Evolutionary conservation across 2,329 filamentous ascomycete species (phyloP).

Genomic region (Corinectria fuckeliana): DNA sequence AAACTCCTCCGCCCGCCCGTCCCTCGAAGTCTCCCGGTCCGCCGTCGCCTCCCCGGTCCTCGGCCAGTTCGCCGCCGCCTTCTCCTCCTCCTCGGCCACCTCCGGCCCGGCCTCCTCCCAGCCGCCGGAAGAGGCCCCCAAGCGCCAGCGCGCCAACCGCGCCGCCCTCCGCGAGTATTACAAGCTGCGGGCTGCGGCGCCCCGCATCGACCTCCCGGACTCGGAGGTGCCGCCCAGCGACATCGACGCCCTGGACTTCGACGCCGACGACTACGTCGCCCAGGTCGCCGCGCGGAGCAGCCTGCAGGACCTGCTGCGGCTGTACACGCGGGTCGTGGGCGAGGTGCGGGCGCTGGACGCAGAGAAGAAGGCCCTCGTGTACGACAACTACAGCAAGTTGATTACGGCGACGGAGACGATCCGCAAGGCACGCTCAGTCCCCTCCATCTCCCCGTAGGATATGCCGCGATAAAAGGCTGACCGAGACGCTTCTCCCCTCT

Average conservation of each 20-base stretch:
- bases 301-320: conserved; percentile 71
- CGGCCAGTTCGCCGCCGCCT: conserved; percentile 29
- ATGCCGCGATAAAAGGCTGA: neutral
- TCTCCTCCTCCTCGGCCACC: conserved; percentile 15
- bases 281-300: conserved; percentile 66
- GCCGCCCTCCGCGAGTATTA: conserved; percentile 94
- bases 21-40: conserved; percentile 70
- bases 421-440: conserved; percentile 62
- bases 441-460: no score
- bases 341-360: conserved; percentile 92
- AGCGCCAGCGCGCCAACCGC: conserved; percentile 72
- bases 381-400: conserved; percentile 97
- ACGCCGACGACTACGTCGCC: conserved; percentile 72
- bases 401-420: conserved; percentile 98
- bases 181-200: conserved; percentile 65
- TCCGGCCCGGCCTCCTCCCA: conserved; percentile 23
- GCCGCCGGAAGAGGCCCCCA: conserved; percentile 47
- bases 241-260: conserved; percentile 76
- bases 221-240: conserved; percentile 71
- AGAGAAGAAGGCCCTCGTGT: conserved; percentile 95
- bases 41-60: conserved; percentile 59
- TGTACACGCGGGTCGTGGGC: conserved; percentile 74
- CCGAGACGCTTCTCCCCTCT: neutral
- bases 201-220: conserved; percentile 52
- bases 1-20: conserved; percentile 77